A percentile compares a stretch with the other conserved stretches of the same genome.
These are phyloP conservation scores for Penicillium arizonense DNA, from an alignment of 495 filamentous ascomycete genomes.

Conservation along the genomic window DNA sequence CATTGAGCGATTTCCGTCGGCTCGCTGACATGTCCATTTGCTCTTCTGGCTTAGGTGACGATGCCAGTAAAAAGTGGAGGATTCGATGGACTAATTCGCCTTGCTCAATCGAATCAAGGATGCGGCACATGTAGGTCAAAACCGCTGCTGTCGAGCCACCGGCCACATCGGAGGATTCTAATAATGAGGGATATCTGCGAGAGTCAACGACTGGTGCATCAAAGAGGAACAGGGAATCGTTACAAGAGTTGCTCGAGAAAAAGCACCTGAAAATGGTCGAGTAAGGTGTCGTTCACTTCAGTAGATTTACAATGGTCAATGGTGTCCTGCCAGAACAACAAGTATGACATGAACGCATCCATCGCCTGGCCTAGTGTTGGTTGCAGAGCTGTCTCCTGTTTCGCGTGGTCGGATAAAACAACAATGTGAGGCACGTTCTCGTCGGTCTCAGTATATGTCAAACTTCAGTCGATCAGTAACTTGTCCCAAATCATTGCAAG, in stretches of 20 bases:
- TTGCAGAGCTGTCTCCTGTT: slow-evolving; percentile 36
- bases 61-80: slow-evolving; percentile 84
- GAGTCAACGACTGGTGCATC: slow-evolving; percentile 15
- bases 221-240: slow-evolving; percentile 19
- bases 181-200: slow-evolving; percentile 82
- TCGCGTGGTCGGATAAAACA: slow-evolving; percentile 75
- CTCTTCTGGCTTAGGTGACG: slow-evolving; percentile 55
- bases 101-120: slow-evolving; percentile 86
- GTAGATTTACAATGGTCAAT: slow-evolving; percentile 89
- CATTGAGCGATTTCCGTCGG: slow-evolving; percentile 83
- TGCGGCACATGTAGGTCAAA: slow-evolving; percentile 86
- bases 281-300: slow-evolving; percentile 85
- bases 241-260: slow-evolving; percentile 94
- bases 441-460: slow-evolving; percentile 41
- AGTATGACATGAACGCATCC: slow-evolving; percentile 89
- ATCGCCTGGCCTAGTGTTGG: slow-evolving; percentile 71
- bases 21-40: slow-evolving; percentile 58
- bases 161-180: slow-evolving; percentile 95
- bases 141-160: slow-evolving; percentile 96
- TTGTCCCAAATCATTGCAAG: background rate
- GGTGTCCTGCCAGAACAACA: slow-evolving; percentile 97
- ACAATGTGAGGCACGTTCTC: slow-evolving; percentile 77
- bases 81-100: slow-evolving; percentile 91
- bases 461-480: slow-evolving; percentile 24
- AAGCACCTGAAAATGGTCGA: slow-evolving; percentile 96